These are phyloP conservation scores for Lactarius hatsudake DNA, from an alignment of 768 basidiomycete genomes.

Conservation along the genomic window DNA sequence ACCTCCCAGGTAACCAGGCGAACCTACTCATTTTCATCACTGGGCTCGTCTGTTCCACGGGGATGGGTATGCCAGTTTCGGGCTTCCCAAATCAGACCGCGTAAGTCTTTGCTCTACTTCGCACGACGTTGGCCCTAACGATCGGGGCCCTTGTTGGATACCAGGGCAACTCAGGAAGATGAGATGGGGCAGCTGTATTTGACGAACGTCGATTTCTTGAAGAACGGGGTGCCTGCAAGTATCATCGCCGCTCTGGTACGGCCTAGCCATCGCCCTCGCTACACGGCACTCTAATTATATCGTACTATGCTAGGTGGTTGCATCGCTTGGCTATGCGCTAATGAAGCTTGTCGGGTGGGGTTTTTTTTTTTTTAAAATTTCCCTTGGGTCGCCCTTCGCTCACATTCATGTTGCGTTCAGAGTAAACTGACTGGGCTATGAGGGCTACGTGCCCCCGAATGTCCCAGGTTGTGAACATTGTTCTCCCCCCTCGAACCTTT, in stretches of 20 bases:
- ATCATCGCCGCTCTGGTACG: constrained; percentile 79
- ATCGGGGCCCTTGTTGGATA: constrained; percentile 10
- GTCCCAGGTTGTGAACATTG: background rate
- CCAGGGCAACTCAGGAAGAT: constrained; percentile 87
- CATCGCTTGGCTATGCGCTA: constrained; percentile 79
- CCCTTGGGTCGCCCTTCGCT: background rate
- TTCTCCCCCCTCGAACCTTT: background rate
- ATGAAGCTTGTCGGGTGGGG: constrained; percentile 73
- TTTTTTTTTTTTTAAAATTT: background rate
- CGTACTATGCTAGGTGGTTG: constrained; percentile 59
- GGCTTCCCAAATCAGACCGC: constrained; percentile 99
- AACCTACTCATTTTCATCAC: constrained; percentile 93
- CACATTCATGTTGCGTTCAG: background rate
- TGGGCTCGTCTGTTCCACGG: constrained; percentile 86
- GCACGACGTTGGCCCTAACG: constrained; percentile 4
- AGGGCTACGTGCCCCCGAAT: background rate
- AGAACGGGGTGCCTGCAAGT: constrained; percentile 93
- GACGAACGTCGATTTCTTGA: constrained; percentile 82
- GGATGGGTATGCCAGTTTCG: constrained; percentile 98
- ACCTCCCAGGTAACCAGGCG: constrained; percentile 61
- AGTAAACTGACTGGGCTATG: constrained; percentile 1
- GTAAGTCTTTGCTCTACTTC: constrained; percentile 46
- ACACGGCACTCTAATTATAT: background rate
- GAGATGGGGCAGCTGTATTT: constrained; percentile 90
- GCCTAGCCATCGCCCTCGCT: constrained; percentile 18